phyloP scores from a whole-genome alignment of 2,329 filamentous ascomycete genomes.

The Fonsecaea multimorphosa region DNA sequence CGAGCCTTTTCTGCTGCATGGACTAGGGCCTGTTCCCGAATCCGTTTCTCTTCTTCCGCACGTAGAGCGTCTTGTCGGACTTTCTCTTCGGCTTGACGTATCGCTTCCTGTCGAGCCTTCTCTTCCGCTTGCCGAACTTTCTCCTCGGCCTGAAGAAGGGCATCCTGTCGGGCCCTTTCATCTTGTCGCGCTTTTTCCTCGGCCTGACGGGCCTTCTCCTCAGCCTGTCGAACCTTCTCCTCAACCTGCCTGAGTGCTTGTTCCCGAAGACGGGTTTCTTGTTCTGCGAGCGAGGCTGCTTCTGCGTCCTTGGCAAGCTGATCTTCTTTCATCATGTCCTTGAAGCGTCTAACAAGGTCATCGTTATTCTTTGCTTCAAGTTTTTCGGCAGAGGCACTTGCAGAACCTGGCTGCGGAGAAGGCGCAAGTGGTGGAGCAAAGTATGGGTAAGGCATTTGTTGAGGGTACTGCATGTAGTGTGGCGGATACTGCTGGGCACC shows the following conservation, averaged over 20 bases:
- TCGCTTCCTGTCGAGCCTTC: slow-evolving; percentile 51
- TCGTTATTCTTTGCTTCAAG: slow-evolving; percentile 58
- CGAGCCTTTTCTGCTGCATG: slow-evolving; percentile 36
- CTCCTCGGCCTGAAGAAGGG: slow-evolving; percentile 25
- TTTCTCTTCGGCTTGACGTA: slow-evolving; percentile 44
- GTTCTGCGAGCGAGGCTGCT: slow-evolving; percentile 43
- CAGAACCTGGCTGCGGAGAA: slow-evolving; percentile 50
- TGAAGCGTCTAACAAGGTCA: slow-evolving; percentile 64
- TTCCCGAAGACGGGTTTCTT: slow-evolving; percentile 43
- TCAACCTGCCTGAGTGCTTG: slow-evolving; percentile 39
- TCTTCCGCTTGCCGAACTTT: slow-evolving; percentile 46
- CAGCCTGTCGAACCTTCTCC: slow-evolving; percentile 31
- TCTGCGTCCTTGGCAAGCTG: slow-evolving; percentile 32
- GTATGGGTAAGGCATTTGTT: slow-evolving; percentile 43
- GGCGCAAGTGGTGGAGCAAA: slow-evolving; percentile 41
- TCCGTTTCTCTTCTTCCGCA: slow-evolving; percentile 43
- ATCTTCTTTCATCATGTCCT: slow-evolving; percentile 57
- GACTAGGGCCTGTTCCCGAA: slow-evolving; percentile 42
- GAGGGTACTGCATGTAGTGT: slow-evolving; percentile 47
- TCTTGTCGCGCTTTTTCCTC: slow-evolving; percentile 45
- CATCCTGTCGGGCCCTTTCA: slow-evolving; percentile 43
- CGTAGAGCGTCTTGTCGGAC: slow-evolving; percentile 43
- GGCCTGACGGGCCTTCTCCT: slow-evolving; percentile 38
- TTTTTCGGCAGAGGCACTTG: slow-evolving; percentile 33
- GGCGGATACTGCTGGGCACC: slow-evolving; percentile 37